A percentile compares a stretch with the other conserved stretches of the same genome.
phyloP scores from a whole-genome alignment of 257 asterid genomes.

The Rubia yunnanensis region DNA sequence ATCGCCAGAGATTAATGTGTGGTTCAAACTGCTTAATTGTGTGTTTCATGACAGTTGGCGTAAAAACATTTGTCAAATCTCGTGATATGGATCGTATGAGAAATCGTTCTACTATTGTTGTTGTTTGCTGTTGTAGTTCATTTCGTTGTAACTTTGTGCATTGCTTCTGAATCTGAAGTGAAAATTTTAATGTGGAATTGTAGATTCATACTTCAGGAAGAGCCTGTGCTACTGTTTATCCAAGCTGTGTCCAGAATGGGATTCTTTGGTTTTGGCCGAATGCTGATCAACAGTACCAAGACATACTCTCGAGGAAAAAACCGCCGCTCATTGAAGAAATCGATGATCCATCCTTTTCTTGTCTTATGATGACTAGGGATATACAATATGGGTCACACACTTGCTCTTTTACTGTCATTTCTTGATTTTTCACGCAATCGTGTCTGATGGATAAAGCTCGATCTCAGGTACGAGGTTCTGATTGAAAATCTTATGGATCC shows the following conservation, averaged over 20 bases:
- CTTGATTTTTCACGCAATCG: not conserved
- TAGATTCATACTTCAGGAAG: conserved; percentile 72
- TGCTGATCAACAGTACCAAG: conserved; percentile 53
- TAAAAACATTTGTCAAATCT: not conserved
- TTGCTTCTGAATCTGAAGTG: not conserved
- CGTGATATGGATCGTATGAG: too few species aligned
- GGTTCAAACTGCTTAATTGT: too few species aligned
- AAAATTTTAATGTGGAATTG: conserved; percentile 12
- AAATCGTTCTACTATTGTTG: too few species aligned
- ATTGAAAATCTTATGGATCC: conserved; percentile 97
- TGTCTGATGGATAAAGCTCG: conserved; percentile 5
- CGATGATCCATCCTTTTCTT: conserved; percentile 67
- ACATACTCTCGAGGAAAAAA: conserved; percentile 41
- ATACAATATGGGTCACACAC: conserved; percentile 64
- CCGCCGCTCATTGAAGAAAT: conserved; percentile 84
- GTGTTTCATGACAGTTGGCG: not conserved
- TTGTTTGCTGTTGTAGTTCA: not conserved
- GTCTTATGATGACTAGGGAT: conserved; percentile 55
- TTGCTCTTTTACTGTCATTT: not conserved
- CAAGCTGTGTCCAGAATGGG: conserved; percentile 71
- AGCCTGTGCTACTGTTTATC: conserved; percentile 84
- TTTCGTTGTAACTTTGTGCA: not conserved
- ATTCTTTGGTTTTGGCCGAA: conserved; percentile 97
- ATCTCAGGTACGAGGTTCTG: conserved; percentile 70
- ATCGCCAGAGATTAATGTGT: too few species aligned